Conservation (phyloP, 768 basidiomycete genomes). For the Tylopilus rubrobrunneus region DNA sequence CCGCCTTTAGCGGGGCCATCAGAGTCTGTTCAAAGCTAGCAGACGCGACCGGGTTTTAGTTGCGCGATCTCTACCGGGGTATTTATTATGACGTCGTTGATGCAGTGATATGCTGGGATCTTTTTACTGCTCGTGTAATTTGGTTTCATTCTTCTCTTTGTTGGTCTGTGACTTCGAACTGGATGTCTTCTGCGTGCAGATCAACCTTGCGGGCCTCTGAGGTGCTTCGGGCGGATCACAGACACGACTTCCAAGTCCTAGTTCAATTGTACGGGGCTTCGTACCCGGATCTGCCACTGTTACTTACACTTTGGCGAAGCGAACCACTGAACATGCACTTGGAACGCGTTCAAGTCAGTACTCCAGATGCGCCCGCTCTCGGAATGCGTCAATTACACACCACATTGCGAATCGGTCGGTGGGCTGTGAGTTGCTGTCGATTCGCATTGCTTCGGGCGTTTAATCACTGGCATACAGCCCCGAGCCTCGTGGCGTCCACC, state of each 20-base stretch:
- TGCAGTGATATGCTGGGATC: not conserved
- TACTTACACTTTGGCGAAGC: too few species aligned
- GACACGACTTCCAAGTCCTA: too few species aligned
- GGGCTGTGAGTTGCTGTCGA: not conserved
- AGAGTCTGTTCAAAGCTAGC: slow-evolving; percentile 4
- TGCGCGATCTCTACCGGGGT: slow-evolving; percentile 1
- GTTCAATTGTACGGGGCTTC: too few species aligned
- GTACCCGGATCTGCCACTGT: too few species aligned
- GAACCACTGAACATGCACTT: too few species aligned
- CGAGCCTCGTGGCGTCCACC: slow-evolving; percentile 12
- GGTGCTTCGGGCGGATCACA: too few species aligned
- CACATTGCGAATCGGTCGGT: not conserved
- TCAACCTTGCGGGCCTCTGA: too few species aligned
- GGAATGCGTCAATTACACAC: too few species aligned
- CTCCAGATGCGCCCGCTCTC: too few species aligned
- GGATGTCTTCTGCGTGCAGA: too few species aligned
- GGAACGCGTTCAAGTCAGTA: too few species aligned
- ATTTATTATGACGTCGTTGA: not conserved
- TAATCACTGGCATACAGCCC: not conserved
- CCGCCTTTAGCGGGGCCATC: slow-evolving; percentile 13
- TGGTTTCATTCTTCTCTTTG: not conserved
- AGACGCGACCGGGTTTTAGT: not conserved
- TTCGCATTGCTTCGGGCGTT: not conserved
- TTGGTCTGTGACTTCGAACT: not conserved
- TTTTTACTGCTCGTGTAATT: not conserved